Percentiles rank a stretch among this genome's conserved stretches.
These are phyloP conservation scores for Aureobasidium sp. DNA, from an alignment of 2,329 filamentous ascomycete genomes.

Conservation along the genomic window DNA sequence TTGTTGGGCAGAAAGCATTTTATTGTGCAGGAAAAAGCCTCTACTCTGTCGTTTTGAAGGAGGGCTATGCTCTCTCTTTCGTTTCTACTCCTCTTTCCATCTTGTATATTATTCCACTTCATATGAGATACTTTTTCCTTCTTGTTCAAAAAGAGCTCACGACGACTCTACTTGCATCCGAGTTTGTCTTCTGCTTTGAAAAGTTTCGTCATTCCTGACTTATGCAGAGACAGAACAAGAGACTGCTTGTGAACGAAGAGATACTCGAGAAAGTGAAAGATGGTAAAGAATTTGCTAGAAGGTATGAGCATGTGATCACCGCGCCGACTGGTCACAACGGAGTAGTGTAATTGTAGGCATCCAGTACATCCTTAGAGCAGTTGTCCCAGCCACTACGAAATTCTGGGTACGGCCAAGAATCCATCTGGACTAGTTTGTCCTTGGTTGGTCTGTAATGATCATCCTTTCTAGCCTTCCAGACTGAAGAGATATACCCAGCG, in stretches of 20 bases:
- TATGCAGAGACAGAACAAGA: too few species aligned
- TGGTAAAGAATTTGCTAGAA: slow-evolving; percentile 72
- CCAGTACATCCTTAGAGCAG: slow-evolving; percentile 76
- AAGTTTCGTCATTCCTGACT: too few species aligned
- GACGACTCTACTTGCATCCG: too few species aligned
- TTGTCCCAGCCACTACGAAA: slow-evolving; percentile 71
- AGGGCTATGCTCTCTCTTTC: background rate
- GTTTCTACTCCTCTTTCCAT: background rate
- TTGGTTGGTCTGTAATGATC: slow-evolving; percentile 63
- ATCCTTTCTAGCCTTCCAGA: too few species aligned
- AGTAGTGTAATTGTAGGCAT: slow-evolving; percentile 84
- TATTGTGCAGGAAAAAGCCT: background rate
- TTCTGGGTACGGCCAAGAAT: slow-evolving; percentile 65
- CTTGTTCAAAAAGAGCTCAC: too few species aligned
- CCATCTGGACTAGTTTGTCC: slow-evolving; percentile 61
- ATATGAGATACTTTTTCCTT: background rate
- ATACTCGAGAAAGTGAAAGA: slow-evolving; percentile 76
- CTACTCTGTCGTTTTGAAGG: background rate
- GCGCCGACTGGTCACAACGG: slow-evolving; percentile 29
- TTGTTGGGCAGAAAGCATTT: background rate
- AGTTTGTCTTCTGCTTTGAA: too few species aligned
- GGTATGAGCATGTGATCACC: slow-evolving; percentile 51
- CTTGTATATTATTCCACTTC: background rate
- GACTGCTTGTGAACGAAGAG: slow-evolving; percentile 48
- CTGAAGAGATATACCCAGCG: too few species aligned